These are phyloP conservation scores for Achaetomium macrosporum DNA, from an alignment of 2,329 filamentous ascomycete species.

Conservation along the genomic window DNA sequence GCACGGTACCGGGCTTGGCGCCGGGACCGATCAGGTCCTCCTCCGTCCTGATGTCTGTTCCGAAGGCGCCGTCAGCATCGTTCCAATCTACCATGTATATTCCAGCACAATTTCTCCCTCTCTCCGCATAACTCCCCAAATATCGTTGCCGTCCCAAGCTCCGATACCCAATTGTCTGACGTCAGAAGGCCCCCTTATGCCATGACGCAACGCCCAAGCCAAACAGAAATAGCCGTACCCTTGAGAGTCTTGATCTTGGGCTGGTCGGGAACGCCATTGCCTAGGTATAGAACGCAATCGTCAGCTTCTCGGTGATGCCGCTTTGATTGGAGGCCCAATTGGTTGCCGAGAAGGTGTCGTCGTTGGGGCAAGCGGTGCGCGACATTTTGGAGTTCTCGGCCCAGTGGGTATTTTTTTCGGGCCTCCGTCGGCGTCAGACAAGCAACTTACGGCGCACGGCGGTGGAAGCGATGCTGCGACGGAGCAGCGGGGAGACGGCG, in stretches of 20 bases:
- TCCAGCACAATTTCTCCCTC: background rate
- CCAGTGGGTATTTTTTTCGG: constrained; percentile 9
- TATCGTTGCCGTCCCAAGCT: background rate
- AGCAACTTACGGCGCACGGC: constrained; percentile 53
- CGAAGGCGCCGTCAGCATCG: constrained; percentile 18
- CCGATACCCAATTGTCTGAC: constrained; percentile 11
- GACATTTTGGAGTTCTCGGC: constrained; percentile 18
- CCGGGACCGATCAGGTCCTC: constrained; percentile 83
- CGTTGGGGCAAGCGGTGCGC: constrained; percentile 7
- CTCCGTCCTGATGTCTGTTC: constrained; percentile 71
- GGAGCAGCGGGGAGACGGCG: constrained; percentile 46
- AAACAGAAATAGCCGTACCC: constrained; percentile 36
- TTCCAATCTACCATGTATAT: background rate
- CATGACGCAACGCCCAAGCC: constrained; percentile 13
- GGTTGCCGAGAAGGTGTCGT: background rate
- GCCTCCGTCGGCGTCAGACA: background rate
- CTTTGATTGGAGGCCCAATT: constrained; percentile 1
- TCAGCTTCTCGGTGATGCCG: constrained; percentile 14
- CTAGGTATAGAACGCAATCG: constrained; percentile 18
- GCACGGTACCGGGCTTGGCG: constrained; percentile 73
- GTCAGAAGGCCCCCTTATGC: constrained; percentile 10
- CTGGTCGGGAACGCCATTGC: constrained; percentile 30
- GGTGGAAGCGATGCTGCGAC: constrained; percentile 56
- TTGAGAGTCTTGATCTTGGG: constrained; percentile 37
- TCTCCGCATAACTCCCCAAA: background rate